Evolutionary conservation across 1,284 basidiomycete genomes (phyloP), one percentile per base, ranked within the genome.

Genomic region (Leccinum fuscescens): DNA sequence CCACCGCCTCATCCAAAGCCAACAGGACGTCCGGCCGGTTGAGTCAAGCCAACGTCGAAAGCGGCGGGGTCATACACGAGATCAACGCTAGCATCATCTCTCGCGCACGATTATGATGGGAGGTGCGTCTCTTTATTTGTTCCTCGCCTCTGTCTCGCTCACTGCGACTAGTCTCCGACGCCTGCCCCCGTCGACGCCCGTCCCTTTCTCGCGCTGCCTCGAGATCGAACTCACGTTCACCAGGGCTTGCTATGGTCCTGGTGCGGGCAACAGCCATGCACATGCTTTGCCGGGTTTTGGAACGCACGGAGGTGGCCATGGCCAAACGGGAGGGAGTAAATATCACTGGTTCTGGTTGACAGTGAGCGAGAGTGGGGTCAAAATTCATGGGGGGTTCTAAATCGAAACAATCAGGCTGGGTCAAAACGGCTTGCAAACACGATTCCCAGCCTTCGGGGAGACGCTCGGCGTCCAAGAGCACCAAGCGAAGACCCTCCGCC

Each of bases 381-480:
- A 27, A 24, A 24, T 27, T 27, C 37, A 58, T 22, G 29, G 27
- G 8, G 35, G 31, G 14, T 31, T 56, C 33, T 69, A 27, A 51
- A n/a, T 55, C 11, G 27, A 12, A 29, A 29, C 11, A 4, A 35
- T 35, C 33, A 35, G 33, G 33, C 33, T 35, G 33, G 33, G 71
- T 1, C 90, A 90, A 55, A 78, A 75, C 0, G 76, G 80, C 46
- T 80, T 72, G 46, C 78, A 76, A n/a, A 84, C 80, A 77, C 0
- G 88, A 79, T 71, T 90, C 86, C 88, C 89, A 91, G 7, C 83
- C 83, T 1, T 86, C 79, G 0, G 86, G 86, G 15, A 92, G 67
- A 9, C 86, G 81, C 65, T 92, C 35, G 35, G 35, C 89, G 48
- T 92, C 86, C 4, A 79, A 70, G 39, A 92, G 73, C 33, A 89